Conservation (phyloP, 257 asterid species). For the Solanum appendiculatum region DNA sequence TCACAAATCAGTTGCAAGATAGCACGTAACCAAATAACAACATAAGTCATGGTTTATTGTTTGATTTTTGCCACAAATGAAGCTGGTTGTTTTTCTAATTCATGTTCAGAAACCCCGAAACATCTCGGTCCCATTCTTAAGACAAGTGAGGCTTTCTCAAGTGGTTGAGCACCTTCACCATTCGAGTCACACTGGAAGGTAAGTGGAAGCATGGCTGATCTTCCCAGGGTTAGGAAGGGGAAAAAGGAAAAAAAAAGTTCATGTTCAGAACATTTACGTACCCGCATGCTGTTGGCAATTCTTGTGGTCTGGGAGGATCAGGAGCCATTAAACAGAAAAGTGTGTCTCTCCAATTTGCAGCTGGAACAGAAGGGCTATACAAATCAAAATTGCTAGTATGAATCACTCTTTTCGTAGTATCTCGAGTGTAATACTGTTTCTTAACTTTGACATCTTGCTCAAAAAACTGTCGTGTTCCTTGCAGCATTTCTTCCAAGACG, state of each 20-base stretch:
- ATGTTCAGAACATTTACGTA: conserved; percentile 1
- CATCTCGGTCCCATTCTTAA: neutral
- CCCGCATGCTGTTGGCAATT: conserved; percentile 40
- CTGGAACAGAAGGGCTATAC: conserved; percentile 22
- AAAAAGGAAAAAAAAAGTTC: neutral
- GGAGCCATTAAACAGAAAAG: conserved; percentile 18
- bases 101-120: neutral
- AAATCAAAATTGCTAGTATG: conserved; percentile 47
- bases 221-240: neutral
- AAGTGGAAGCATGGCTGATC: neutral
- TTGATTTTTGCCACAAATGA: too few relatives aligned
- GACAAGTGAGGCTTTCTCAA: neutral
- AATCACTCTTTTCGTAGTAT: conserved; percentile 29
- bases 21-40: neutral
- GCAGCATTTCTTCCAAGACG: conserved; percentile 39
- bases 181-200: neutral
- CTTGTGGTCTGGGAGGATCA: conserved; percentile 32
- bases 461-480: conserved; percentile 39
- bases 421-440: conserved; percentile 44
- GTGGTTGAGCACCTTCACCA: neutral
- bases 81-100: too few relatives aligned
- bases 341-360: conserved; percentile 47
- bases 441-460: conserved; percentile 49
- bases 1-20: neutral
- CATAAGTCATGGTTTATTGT: neutral